Base-by-base conservation (phyloP, 1,139 yeast genomes). In the Lizanozyma gosingica region DNA sequence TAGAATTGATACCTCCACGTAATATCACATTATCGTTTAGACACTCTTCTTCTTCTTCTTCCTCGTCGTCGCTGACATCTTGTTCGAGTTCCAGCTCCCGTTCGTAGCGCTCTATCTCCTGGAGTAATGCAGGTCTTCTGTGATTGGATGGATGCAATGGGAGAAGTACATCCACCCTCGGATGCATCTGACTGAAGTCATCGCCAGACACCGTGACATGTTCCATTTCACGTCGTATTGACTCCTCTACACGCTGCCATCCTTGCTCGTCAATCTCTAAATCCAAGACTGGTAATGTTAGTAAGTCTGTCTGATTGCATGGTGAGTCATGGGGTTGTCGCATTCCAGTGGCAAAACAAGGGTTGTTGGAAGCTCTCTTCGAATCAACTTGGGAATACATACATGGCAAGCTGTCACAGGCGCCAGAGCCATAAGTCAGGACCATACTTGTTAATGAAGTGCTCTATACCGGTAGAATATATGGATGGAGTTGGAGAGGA, bases 81-180 rank as follows among this genome's bases (percentile, higher is more conserved):
- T 43, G 43, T 16, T 44, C 48, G 11, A 51, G 55, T 18, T 47
- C 51, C 8, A 55, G 50, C 39, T 61, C 67, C 33, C 53, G 51
- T 43, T 66, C 71, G 43, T 58, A 62, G 22, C 57, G 50, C 41
- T 58, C 62, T 18, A 62, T 54, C 37, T 61, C 66, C 36, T 53
- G 48, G 41, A 51, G 43, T 18, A 59, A 44, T 35, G 57, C 42
- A 4, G 62, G 53, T 22, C 11, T 22, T 6, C 29, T 6, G 29
- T 22, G 11, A 45, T 41, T n/a, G 41, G 41, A 22, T 11, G 11
- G 16, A 40, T 35, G 14, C 9, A 47, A 42, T 11, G 50, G 47
- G 16, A 43, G 40, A 32, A 42, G 14, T 15, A 38, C 37, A 16
- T 34, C 38, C 15, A 41, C 43, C n/a, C 16, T 40, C 4, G 47